Base-by-base conservation (phyloP, 192 early-diverging fungal genomes). In the Funneliformis geosporum region DNA sequence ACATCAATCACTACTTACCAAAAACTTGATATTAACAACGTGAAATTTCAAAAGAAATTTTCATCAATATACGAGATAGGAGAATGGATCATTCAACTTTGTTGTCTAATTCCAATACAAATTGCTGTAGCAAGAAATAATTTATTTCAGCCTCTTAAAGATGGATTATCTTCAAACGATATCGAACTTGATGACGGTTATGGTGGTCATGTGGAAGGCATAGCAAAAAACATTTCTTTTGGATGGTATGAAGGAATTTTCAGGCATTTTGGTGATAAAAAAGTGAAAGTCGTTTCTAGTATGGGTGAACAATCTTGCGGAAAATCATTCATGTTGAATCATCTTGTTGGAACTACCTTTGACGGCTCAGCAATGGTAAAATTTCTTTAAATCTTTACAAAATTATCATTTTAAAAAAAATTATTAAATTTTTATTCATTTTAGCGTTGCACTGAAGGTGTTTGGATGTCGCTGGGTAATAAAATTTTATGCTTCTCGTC, bases 401-500 rank as follows among this genome's bases (percentile, higher is more conserved):
- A 28, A n/a, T 46, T 23, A 43, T 42, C 6, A 25, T 5, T 46
- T 47, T 43, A 25, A 21, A 70, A 71, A 5, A 28, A 7, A 65
- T 28, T 28, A 14, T 27, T 9, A 14, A 25, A 40, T 42, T 6
- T 33, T 4, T 38, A 5, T 42, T 69, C 18, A 74, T 23, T 16
- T 61, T 39, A 80, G 79, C 79, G 79, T 75, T 80, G 79, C 33
- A 80, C 79, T 10, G 79, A 80, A 60, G 79, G 79, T 33, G 75
- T 64, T 44, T 76, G 75, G 75, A 76, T 76, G 75, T 76, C 75
- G 2, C 46, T 76, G 44, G 75, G 75, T 76, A 64, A 55, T 42
- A 25, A 14, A 16, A 50, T 18, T 11, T 44, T 60, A 27, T 10
- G 0, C 27, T 11, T 59, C 8, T 33, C 18, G 8, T n/a, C 27